Evolutionary conservation across 306 rosid species (phyloP).

Genomic region (Macrotyloma uniflorum): DNA sequence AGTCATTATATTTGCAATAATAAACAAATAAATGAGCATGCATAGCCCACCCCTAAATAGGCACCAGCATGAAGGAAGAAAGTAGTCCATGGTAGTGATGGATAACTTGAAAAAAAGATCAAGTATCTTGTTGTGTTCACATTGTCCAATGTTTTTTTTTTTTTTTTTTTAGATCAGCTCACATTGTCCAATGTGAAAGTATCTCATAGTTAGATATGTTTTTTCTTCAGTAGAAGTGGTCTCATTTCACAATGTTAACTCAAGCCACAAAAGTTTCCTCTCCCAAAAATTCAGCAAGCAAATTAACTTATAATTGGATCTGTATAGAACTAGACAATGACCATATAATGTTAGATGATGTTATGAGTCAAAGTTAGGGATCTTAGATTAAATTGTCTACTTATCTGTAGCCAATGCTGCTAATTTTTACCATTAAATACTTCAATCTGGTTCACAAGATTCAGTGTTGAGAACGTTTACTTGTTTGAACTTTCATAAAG

Average conservation of each 20-base stretch:
- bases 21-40: not conserved
- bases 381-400: not conserved
- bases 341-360: not conserved
- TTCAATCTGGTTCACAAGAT: slow-evolving; percentile 11
- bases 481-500: not conserved
- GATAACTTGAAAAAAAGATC: not conserved
- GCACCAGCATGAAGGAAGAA: not conserved
- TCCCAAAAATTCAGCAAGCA: slow-evolving; percentile 7
- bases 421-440: not conserved
- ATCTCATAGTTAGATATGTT: not conserved
- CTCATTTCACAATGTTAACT: not conserved
- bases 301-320: not conserved
- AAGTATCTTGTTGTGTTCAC: not conserved
- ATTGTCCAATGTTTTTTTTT: not conserved
- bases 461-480: not conserved
- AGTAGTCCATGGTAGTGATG: not conserved
- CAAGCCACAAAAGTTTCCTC: not conserved
- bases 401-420: not conserved
- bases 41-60: not conserved
- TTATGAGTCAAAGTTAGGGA: not conserved
- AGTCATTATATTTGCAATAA: not conserved
- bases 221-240: not conserved
- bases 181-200: not conserved
- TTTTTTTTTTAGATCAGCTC: no score
- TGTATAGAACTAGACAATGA: not conserved